Evolutionary conservation across 305 asterid species (phyloP), one percentile per base, ranked within the genome.

Genomic region (Fraxinus latifolia): DNA sequence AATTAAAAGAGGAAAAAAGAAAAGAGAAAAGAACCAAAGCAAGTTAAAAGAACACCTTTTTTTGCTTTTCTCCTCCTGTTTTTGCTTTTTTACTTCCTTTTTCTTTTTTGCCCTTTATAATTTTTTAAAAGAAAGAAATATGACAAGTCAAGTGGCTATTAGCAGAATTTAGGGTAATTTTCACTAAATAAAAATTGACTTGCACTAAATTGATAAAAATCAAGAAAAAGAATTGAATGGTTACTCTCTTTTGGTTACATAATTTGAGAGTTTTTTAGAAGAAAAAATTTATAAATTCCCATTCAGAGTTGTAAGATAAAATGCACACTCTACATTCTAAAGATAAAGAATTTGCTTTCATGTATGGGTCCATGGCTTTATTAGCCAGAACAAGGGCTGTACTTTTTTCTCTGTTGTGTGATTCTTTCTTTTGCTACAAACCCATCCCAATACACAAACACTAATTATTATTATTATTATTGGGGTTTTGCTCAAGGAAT

Each of bases 281-380:
- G 47, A 9, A 39, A 39, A 39, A 39, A 39, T 34, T 39, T 2
- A 2, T 39, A 1, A 7, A 8, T 37, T 8, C 47, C 12, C 14
- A 8, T 34, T 37, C 47, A 2, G 14, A 8, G 50, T 9, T 9
- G 50, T 37, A 1, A 2, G 47, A 37, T 34, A 33, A 33, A 33
- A 33, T 33, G 36, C 36, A 33, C 36, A 33, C 36, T 33, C 23
- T 73, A 50, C 77, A 70, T 82, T 82, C 76, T 25, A 78, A 0
- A 70, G 85, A 86, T 81, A 81, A 83, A 84, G 83, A 84, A 86
- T 88, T 87, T 84, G 76, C 78, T 80, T 27, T 80, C 77, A 79
- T 19, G 62, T 36, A 79, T 82, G 91, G 92, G 91, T 82, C 96
- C 93, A 77, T 73, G 76, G 79, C 91, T 89, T 92, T 90, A 90